Evolutionary conservation across 2,329 filamentous ascomycete genomes (phyloP), one percentile per base, ranked within the genome.

Genomic region (Alternaria ventricosa): DNA sequence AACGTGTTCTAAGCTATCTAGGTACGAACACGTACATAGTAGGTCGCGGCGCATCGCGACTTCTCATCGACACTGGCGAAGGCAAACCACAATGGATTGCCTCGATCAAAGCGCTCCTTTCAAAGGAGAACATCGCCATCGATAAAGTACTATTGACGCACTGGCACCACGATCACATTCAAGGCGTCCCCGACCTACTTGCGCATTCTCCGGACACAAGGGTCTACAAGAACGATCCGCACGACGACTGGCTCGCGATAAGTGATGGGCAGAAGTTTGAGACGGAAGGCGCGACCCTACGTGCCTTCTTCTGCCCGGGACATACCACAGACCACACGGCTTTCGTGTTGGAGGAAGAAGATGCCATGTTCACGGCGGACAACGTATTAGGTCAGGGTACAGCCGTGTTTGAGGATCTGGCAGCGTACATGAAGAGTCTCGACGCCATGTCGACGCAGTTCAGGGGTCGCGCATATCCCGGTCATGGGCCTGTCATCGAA

Each of bases 1-100:
- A 12, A 25, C 27, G 44, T n/a, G 20, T 61, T 28, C 71, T 75
- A 67, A 59, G 5, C n/a, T 30, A 22, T 74, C 86, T 69, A 87
- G 86, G 94, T 66, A 97, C 96, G 70, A 99, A 99, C 80, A 99
- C 96, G 33, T 99, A 99, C 79, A 87, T 99, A 18, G 76, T 99
- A 63, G 96, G 96, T 62, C 89, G 87, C 7, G 95, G 94, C 4
- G 78, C 83, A 6, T 81, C 83, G 7, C 89, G 96, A 10, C 85
- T 98, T 62, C 87, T 99, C 22, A 89, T 99, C 74, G 96, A 99
- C 81, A 97, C 94, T 0, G 96, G 92, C 53, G 91, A 97, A 79
- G 96, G 95, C 50, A 87, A 84, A 61, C 87, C 89, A 3, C 85
- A 87, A 33, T 99, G 95, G 95, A 85, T 88, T 45, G 79, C 85